These are phyloP conservation scores for Capsella rubella DNA, from an alignment of 441 rosid species.

Conservation along the genomic window DNA sequence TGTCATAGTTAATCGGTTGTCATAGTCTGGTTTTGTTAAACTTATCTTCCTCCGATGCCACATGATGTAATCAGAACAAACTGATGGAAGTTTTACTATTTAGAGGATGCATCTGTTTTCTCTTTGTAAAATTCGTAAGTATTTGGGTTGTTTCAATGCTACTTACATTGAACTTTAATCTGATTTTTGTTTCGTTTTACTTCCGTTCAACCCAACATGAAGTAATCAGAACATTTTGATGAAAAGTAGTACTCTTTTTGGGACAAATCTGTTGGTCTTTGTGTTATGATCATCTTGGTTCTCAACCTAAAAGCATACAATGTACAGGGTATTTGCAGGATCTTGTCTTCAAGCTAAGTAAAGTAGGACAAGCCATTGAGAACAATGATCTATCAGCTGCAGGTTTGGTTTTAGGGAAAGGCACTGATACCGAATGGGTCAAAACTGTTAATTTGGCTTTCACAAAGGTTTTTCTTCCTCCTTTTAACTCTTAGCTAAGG, in stretches of 20 bases:
- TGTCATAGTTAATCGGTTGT: background rate
- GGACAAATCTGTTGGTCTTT: background rate
- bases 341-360: slow-evolving; percentile 83
- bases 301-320: slow-evolving; percentile 8
- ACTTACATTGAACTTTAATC: background rate
- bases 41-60: background rate
- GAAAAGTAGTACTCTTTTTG: background rate
- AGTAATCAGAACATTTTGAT: slow-evolving; percentile 3
- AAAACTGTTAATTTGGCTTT: slow-evolving; percentile 72
- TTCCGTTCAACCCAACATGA: slow-evolving; percentile 3
- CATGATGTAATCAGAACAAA: background rate
- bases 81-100: background rate
- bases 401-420: slow-evolving; percentile 74
- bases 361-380: slow-evolving; percentile 96
- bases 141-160: background rate
- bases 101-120: background rate
- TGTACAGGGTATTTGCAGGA: slow-evolving; percentile 89
- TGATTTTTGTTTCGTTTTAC: background rate
- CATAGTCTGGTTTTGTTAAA: background rate
- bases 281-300: slow-evolving; percentile 3
- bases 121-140: background rate
- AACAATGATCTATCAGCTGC: slow-evolving; percentile 77
- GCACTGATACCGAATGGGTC: slow-evolving; percentile 77
- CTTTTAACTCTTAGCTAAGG: background rate
- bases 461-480: slow-evolving; percentile 59